phyloP scores from a whole-genome alignment of 345 rosid species.

The Gossypium rotundifolium region DNA sequence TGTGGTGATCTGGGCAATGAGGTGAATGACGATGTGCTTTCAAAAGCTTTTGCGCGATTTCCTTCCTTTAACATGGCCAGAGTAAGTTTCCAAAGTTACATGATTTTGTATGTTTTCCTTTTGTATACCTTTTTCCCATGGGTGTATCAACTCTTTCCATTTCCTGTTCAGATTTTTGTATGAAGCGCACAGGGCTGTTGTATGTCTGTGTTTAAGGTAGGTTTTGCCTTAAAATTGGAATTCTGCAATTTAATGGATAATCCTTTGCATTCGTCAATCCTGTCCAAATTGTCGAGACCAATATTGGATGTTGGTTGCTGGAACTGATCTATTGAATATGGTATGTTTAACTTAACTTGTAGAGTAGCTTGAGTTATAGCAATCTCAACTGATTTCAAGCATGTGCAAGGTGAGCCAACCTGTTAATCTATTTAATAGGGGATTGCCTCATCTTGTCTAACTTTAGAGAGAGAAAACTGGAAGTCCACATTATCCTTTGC shows the following conservation, averaged over 20 bases:
- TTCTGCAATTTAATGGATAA: constrained; percentile 7
- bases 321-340: constrained; percentile 25
- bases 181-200: constrained; percentile 39
- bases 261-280: background rate
- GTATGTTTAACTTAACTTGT: constrained; percentile 17
- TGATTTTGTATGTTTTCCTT: constrained; percentile 8
- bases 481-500: background rate
- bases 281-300: background rate
- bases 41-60: constrained; percentile 91
- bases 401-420: constrained; percentile 26
- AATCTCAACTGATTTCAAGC: constrained; percentile 26
- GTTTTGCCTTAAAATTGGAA: constrained; percentile 21
- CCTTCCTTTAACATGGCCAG: constrained; percentile 96
- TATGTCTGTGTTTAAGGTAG: constrained; percentile 33
- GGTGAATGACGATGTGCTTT: constrained; percentile 98
- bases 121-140: background rate
- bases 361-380: constrained; percentile 26
- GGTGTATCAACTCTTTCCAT: constrained; percentile 28
- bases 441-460: background rate
- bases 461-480: background rate
- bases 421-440: constrained; percentile 17
- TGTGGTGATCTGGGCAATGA: constrained; percentile 99
- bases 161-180: constrained; percentile 46
- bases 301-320: constrained; percentile 23
- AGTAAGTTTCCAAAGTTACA: constrained; percentile 33